phyloP scores from a whole-genome alignment of 768 basidiomycete genomes.

The Clavaria fumosa region DNA sequence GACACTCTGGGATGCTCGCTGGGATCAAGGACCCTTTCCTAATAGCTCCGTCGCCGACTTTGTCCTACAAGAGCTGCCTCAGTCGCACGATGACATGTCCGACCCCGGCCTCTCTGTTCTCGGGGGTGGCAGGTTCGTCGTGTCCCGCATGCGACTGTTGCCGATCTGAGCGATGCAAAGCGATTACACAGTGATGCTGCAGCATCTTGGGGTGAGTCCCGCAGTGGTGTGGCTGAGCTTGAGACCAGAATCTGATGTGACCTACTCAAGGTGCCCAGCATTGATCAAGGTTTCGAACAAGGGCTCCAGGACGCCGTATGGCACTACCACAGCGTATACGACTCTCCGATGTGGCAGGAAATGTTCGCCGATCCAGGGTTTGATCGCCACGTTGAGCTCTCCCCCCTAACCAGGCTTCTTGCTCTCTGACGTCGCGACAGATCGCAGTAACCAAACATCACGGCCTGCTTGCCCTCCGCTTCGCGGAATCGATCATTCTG shows the following conservation, averaged over 20 bases:
- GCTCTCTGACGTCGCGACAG: no score
- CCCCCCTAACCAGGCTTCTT: no score
- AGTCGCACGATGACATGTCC: no score
- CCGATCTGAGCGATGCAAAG: no score
- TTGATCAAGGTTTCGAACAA: constrained; percentile 11
- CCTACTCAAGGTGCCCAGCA: constrained; percentile 10
- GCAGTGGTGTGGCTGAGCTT: no score
- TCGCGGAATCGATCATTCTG: constrained; percentile 38
- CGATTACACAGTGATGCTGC: constrained; percentile 1
- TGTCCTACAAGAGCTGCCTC: no score
- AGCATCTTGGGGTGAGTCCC: background rate
- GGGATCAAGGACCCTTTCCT: constrained; percentile 40
- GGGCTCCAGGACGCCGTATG: background rate
- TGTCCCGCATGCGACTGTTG: no score
- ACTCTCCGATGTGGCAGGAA: background rate
- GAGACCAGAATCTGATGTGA: no score
- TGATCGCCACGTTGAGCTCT: background rate
- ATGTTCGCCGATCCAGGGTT: no score
- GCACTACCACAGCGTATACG: background rate
- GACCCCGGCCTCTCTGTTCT: no score
- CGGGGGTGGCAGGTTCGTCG: no score
- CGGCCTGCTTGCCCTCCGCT: constrained; percentile 37
- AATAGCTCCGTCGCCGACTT: background rate
- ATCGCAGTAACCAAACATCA: no score
- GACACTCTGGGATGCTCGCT: constrained; percentile 66